Evolutionary conservation across 306 rosid genomes (phyloP).

Genomic region (Herpetospermum pedunculosum): DNA sequence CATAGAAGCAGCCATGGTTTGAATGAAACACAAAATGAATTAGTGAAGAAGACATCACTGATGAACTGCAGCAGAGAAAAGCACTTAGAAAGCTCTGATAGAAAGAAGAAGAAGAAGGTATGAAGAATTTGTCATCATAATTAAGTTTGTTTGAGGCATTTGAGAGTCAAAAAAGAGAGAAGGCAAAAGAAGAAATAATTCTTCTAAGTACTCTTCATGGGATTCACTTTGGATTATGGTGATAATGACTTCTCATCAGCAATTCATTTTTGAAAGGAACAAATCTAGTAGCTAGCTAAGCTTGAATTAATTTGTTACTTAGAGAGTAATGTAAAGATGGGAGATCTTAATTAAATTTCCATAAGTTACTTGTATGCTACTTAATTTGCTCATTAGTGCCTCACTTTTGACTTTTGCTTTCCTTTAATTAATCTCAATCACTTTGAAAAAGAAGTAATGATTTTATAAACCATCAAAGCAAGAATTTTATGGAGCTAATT

Average conservation of each 20-base stretch:
- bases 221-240: not conserved
- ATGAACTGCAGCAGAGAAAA: not conserved
- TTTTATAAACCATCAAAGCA: too few species aligned
- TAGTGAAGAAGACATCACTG: not conserved
- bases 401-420: not conserved
- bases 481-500: not conserved
- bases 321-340: not conserved
- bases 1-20: not conserved
- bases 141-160: not conserved
- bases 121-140: not conserved
- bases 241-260: not conserved
- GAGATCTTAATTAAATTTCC: not conserved
- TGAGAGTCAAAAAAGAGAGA: not conserved
- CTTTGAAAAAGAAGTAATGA: slow-evolving; percentile 1
- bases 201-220: too few species aligned
- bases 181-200: not conserved
- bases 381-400: not conserved
- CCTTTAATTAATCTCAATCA: not conserved
- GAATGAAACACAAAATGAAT: not conserved
- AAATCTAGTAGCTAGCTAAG: not conserved
- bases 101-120: not conserved
- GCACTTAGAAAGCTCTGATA: not conserved
- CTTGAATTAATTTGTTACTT: too few species aligned
- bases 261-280: not conserved
- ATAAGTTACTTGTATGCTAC: not conserved